Percentiles rank a stretch among this genome's conserved stretches.
These are phyloP conservation scores for Lipomyces starkeyi DNA, from an alignment of 805 yeast species.

Conservation along the genomic window DNA sequence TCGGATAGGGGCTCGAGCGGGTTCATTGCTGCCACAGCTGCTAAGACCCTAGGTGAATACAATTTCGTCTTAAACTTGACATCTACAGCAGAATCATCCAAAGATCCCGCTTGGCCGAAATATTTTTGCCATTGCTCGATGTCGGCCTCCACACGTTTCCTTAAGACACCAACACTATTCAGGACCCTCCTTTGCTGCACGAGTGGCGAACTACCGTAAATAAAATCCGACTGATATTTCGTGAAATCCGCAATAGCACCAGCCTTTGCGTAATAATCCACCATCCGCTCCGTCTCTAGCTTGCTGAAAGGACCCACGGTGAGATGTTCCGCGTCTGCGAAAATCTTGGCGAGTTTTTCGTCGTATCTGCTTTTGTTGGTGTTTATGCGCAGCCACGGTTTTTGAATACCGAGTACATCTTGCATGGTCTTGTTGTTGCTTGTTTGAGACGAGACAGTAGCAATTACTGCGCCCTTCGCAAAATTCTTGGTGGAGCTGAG, in stretches of 20 bases:
- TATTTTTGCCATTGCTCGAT: not conserved
- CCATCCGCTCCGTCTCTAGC: constrained; percentile 26
- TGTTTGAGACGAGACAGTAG: constrained; percentile 20
- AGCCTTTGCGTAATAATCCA: constrained; percentile 25
- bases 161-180: not conserved
- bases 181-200: constrained; percentile 1
- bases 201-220: constrained; percentile 4
- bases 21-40: not conserved
- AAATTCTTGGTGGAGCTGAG: constrained; percentile 24
- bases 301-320: constrained; percentile 18
- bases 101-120: constrained; percentile 1
- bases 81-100: not conserved
- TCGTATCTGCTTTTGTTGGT: constrained; percentile 15
- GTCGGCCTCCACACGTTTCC: not conserved
- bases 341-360: constrained; percentile 7
- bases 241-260: constrained; percentile 18
- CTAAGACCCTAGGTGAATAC: not conserved
- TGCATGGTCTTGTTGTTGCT: constrained; percentile 14
- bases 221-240: constrained; percentile 8
- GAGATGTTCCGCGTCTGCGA: constrained; percentile 4
- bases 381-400: constrained; percentile 20
- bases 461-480: constrained; percentile 22
- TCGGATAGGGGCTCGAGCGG: not conserved
- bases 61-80: not conserved
- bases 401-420: constrained; percentile 13